Evolutionary conservation across 139 green algal species (phyloP).

Genomic region (Picochlorum sp.): DNA sequence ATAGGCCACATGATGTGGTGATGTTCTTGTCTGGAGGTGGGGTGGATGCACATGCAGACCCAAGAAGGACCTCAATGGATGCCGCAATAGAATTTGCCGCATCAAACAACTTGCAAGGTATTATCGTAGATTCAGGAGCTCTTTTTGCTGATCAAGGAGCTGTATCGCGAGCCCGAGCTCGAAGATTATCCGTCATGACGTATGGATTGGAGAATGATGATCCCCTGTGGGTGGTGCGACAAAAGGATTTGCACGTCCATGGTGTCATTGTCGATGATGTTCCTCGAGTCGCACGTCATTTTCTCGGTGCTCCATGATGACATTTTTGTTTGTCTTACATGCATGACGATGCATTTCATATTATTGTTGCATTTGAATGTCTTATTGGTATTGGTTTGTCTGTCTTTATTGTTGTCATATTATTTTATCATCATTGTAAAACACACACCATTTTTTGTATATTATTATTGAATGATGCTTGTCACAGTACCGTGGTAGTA

Average conservation of each 20-base stretch:
- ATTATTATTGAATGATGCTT: too few relatives aligned
- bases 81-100: slow-evolving; percentile 56
- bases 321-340: neutral
- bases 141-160: slow-evolving; percentile 23
- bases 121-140: slow-evolving; percentile 51
- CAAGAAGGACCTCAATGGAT: slow-evolving; percentile 51
- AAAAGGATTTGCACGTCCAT: slow-evolving; percentile 57
- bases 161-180: slow-evolving; percentile 24
- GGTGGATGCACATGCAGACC: slow-evolving; percentile 48
- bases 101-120: slow-evolving; percentile 40
- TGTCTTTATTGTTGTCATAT: too few relatives aligned
- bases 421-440: too few relatives aligned
- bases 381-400: too few relatives aligned
- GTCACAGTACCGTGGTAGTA: too few relatives aligned
- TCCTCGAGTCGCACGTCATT: slow-evolving; percentile 1
- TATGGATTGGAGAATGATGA: slow-evolving; percentile 77
- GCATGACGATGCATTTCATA: too few relatives aligned
- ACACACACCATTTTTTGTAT: too few relatives aligned
- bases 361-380: too few relatives aligned
- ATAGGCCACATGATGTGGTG: slow-evolving; percentile 45
- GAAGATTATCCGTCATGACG: slow-evolving; percentile 57
- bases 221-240: slow-evolving; percentile 41
- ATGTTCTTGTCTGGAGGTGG: slow-evolving; percentile 69
- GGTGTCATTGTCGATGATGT: slow-evolving; percentile 75
- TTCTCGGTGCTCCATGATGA: neutral